These are phyloP conservation scores for Suhomyces sp. DNA, from an alignment of 805 yeast species.

Conservation along the genomic window DNA sequence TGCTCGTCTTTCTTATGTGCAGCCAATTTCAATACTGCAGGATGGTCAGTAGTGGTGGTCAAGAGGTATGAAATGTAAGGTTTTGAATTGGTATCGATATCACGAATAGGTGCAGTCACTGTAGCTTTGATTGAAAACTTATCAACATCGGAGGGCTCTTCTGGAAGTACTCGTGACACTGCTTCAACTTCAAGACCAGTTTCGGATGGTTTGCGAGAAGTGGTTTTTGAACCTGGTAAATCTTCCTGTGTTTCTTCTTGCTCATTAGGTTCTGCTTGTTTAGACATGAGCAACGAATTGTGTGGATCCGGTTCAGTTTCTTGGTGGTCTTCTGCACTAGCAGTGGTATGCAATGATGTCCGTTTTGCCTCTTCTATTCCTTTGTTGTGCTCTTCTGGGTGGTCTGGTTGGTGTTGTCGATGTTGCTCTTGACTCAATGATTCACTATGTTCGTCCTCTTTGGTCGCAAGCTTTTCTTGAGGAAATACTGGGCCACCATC, in stretches of 20 bases:
- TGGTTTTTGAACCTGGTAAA: neutral
- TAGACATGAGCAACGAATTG: neutral
- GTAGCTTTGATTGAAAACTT: conserved; percentile 17
- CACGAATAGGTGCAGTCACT: conserved; percentile 67
- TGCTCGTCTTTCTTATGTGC: conserved; percentile 13
- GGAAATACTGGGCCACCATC: too few relatives aligned
- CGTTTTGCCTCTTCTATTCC: neutral
- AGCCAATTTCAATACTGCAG: conserved; percentile 45
- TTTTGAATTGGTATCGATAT: conserved; percentile 66
- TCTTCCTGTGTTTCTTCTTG: too few relatives aligned
- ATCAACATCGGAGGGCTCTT: conserved; percentile 2
- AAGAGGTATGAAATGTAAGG: conserved; percentile 74
- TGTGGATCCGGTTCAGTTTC: neutral
- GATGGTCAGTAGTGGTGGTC: conserved; percentile 61
- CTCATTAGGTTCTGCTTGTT: neutral
- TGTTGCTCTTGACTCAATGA: neutral
- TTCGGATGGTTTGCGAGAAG: neutral
- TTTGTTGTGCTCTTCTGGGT: neutral
- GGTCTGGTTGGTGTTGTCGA: too few relatives aligned
- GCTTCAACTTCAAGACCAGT: neutral
- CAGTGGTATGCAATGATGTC: neutral
- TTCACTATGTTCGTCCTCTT: neutral
- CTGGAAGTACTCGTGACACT: too few relatives aligned
- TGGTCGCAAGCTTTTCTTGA: too few relatives aligned
- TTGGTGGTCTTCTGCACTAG: neutral